Conservation (phyloP, 1,284 basidiomycete species). For the Cryptococcus sp. region DNA sequence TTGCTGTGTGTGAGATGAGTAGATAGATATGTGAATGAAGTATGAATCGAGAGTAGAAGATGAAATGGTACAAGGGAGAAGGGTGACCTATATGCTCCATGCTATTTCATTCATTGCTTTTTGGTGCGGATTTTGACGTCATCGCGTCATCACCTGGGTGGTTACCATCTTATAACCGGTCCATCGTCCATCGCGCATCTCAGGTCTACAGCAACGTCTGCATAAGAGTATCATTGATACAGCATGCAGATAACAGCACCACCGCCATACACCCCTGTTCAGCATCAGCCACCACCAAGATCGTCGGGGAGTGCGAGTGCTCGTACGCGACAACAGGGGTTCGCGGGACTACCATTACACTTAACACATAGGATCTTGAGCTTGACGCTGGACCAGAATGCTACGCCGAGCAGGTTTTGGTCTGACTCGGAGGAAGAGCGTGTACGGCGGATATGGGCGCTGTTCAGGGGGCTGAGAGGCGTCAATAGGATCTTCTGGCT, state of each 20-base stretch:
- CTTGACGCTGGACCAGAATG: conserved; percentile 36
- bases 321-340: background rate
- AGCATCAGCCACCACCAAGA: background rate
- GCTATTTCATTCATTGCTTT: background rate
- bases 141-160: too few species aligned
- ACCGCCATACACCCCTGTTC: background rate
- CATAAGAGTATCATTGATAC: background rate
- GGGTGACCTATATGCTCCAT: background rate
- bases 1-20: background rate
- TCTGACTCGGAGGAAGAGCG: conserved; percentile 40
- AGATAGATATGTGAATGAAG: background rate
- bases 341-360: conserved; percentile 34
- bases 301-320: background rate
- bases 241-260: background rate
- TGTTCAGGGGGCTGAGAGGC: conserved; percentile 35
- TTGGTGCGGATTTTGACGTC: too few species aligned
- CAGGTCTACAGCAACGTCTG: background rate
- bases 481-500: conserved; percentile 44
- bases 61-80: background rate
- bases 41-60: background rate
- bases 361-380: conserved; percentile 37
- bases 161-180: too few species aligned
- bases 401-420: conserved; percentile 35
- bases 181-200: background rate
- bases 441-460: conserved; percentile 28